Conservation (phyloP, 1,284 basidiomycete species). For the Austroboletus novae-zelandiae region DNA sequence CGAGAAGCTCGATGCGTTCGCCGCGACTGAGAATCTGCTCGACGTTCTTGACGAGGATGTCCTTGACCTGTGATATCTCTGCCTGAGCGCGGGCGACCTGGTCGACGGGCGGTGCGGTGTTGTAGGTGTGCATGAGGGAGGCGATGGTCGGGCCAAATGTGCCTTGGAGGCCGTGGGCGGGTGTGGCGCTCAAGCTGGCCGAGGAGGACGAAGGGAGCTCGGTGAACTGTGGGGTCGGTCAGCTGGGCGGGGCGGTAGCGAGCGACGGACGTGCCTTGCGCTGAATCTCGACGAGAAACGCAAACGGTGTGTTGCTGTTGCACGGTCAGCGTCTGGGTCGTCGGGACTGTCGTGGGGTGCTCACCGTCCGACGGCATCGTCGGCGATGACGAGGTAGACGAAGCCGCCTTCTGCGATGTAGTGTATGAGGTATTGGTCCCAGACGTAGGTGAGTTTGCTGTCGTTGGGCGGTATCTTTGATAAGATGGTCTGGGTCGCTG, state of each 20-base stretch:
- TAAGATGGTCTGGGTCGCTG: slow-evolving; percentile 88
- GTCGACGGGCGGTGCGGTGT: slow-evolving; percentile 87
- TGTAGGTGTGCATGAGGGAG: slow-evolving; percentile 82
- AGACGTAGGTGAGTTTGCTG: slow-evolving; percentile 93
- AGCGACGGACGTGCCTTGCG: slow-evolving; percentile 49
- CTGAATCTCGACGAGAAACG: slow-evolving; percentile 87
- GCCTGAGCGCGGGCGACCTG: slow-evolving; percentile 87
- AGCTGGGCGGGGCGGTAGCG: slow-evolving; percentile 2
- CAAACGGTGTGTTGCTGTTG: slow-evolving; percentile 85
- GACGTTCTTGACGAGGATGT: slow-evolving; percentile 97
- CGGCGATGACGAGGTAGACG: slow-evolving; percentile 91
- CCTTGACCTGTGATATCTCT: slow-evolving; percentile 92
- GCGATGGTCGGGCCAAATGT: slow-evolving; percentile 65
- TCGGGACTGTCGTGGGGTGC: slow-evolving; percentile 22
- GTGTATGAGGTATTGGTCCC: slow-evolving; percentile 96
- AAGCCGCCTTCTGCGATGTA: slow-evolving; percentile 88
- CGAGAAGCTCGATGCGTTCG: slow-evolving; percentile 92
- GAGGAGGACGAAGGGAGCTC: slow-evolving; percentile 49
- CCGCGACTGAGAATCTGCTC: slow-evolving; percentile 93
- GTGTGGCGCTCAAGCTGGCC: slow-evolving; percentile 36
- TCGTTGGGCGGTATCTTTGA: slow-evolving; percentile 94
- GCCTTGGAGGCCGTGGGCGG: slow-evolving; percentile 67
- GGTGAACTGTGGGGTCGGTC: slow-evolving; percentile 54
- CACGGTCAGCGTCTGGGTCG: neutral
- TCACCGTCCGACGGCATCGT: slow-evolving; percentile 84